A percentile compares a stretch with the other conserved stretches of the same genome.
phyloP scores from a whole-genome alignment of 1,284 basidiomycete genomes.

The Rhodofomes roseus region DNA sequence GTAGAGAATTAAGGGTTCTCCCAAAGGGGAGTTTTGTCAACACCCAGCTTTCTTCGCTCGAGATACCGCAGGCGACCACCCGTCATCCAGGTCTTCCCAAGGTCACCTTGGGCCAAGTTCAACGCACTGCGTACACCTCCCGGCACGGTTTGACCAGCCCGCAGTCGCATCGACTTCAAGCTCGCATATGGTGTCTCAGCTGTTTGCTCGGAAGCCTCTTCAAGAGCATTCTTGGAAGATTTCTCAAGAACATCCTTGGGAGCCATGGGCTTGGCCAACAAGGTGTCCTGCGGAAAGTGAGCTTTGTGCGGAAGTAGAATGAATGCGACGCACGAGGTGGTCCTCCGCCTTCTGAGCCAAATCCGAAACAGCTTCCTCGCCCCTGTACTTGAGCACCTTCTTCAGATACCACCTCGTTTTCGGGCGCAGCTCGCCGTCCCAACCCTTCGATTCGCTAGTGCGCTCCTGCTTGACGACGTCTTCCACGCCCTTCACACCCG shows the following conservation, averaged over 20 bases:
- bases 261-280: constrained; percentile 31
- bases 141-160: constrained; percentile 34
- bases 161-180: constrained; percentile 26
- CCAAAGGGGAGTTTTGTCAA: constrained; percentile 31
- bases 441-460: constrained; percentile 33
- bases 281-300: constrained; percentile 26
- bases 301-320: background rate
- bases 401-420: constrained; percentile 69
- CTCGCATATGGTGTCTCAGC: constrained; percentile 12
- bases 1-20: constrained; percentile 16
- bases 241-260: constrained; percentile 24
- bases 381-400: constrained; percentile 59
- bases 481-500: constrained; percentile 43
- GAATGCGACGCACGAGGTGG: constrained; percentile 28
- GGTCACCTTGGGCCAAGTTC: constrained; percentile 28
- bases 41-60: constrained; percentile 31
- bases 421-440: constrained; percentile 43
- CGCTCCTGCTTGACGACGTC: constrained; percentile 48
- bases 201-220: constrained; percentile 20
- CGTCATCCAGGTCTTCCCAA: constrained; percentile 24
- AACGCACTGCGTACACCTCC: constrained; percentile 29
- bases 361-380: constrained; percentile 34
- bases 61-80: constrained; percentile 24
- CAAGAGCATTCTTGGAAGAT: constrained; percentile 24
- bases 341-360: constrained; percentile 29